Conservation (phyloP, 2,329 filamentous ascomycete species). For the Phialophora verrucosa region DNA sequence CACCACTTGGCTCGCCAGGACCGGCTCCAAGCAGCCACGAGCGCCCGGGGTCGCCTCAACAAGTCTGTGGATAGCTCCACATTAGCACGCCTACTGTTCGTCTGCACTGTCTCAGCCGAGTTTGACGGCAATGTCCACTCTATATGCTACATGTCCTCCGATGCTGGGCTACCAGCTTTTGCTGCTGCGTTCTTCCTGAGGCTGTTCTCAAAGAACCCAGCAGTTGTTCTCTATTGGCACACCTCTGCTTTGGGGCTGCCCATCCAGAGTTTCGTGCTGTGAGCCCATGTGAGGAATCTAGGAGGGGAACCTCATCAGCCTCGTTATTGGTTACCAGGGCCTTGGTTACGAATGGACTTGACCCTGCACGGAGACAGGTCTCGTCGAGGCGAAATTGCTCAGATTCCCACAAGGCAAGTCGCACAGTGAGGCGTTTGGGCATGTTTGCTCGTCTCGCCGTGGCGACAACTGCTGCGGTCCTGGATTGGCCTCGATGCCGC, state of each 20-base stretch:
- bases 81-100: background rate
- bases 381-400: background rate
- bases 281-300: background rate
- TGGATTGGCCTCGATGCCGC: background rate
- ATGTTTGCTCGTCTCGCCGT: background rate
- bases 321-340: constrained; percentile 8
- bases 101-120: background rate
- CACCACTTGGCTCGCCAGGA: background rate
- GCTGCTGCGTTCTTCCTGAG: background rate
- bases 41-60: background rate
- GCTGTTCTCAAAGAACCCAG: background rate
- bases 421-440: background rate
- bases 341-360: background rate
- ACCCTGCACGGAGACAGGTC: background rate
- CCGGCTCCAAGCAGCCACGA: background rate
- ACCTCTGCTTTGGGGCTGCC: background rate
- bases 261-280: constrained; percentile 2
- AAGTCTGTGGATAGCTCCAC: background rate
- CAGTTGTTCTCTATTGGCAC: background rate
- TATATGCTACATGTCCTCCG: background rate
- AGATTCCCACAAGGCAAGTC: background rate
- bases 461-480: background rate
- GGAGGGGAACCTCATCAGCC: constrained; percentile 2
- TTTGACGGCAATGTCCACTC: background rate
- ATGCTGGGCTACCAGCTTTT: background rate